These are phyloP conservation scores for Vaucheria bursata DNA, from an alignment of 352 stramenopile species.

Conservation along the genomic window DNA sequence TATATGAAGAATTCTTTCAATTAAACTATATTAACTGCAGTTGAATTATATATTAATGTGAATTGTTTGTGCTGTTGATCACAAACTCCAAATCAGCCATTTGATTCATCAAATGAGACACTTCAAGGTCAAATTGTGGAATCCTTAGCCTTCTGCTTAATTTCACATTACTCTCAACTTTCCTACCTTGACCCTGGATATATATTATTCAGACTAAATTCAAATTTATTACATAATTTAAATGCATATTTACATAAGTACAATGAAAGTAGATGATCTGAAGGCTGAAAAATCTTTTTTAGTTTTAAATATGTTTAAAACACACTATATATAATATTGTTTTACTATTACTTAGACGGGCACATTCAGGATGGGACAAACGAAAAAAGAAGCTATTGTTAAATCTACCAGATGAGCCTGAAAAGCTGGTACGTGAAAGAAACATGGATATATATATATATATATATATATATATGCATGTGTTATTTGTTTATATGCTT, in stretches of 20 bases:
- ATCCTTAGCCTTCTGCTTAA: no score
- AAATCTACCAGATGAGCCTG: slow-evolving; percentile 4
- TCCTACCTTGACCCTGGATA: background rate
- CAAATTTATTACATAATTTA: background rate
- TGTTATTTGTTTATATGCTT: background rate
- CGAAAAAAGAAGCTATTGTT: slow-evolving; percentile 8
- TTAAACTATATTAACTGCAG: no score
- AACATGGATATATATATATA: background rate
- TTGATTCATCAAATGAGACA: no score
- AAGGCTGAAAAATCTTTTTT: background rate
- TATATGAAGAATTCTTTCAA: no score
- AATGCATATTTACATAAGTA: background rate
- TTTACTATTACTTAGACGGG: background rate
- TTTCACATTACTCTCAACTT: background rate
- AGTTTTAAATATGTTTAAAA: no score
- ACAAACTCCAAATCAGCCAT: no score
- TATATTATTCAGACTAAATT: background rate
- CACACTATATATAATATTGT: background rate
- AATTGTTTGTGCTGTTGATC: no score
- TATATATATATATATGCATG: background rate
- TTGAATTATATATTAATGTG: no score
- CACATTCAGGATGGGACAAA: background rate
- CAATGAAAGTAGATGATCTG: background rate
- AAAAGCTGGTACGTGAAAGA: background rate
- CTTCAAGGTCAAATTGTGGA: no score